Base-by-base conservation (phyloP, 2,329 filamentous ascomycete genomes). In the Fusarium sacchari region DNA sequence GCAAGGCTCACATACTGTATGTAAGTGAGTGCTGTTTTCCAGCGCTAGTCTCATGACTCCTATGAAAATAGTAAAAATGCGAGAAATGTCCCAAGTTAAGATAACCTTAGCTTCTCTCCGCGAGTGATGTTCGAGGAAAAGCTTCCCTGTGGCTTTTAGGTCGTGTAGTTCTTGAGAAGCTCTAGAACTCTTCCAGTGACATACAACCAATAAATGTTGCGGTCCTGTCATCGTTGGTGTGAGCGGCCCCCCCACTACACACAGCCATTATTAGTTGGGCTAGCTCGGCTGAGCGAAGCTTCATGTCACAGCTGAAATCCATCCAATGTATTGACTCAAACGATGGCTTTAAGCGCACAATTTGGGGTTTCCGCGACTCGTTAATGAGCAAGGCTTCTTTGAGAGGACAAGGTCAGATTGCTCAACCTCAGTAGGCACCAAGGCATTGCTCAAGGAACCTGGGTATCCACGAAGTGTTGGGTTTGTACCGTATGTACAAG, bases 171-270 rank as follows among this genome's bases (percentile, higher is more conserved):
- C 32, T 52, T 67, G 34, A 50, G 55, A 46, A 36, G 53, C 70
- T 67, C 65, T 67, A 57, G 69, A 73, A 73, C 40, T 36, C 47
- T 73, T 73, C 64, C 70, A 70, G 56, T 66, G 59, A 72, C 55
- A 72, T 72, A 8, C 47, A 24, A 37, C 32, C 36, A 42, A n/a
- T n/a, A n/a, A n/a, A n/a, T n/a, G n/a, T 43, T n/a, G 30, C 46
- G 26, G 24, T 26, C 47, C 36, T 50, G 55, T 43, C 36, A 44
- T 53, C 37, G 28, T 26, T 63, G 43, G 64, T 59, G 60, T 72
- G 64, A 58, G 59, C 69, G 59, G 64, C 37, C 44, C 64, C 64
- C 46, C 50, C 50, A 67, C 52, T 30, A 42, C 11, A 20, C 20
- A 34, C 20, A 37, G 22, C 39, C 59, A 37, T 57, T 32, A 57